Base-by-base conservation (phyloP, 768 basidiomycete species). In the Hygrocybe punicea region DNA sequence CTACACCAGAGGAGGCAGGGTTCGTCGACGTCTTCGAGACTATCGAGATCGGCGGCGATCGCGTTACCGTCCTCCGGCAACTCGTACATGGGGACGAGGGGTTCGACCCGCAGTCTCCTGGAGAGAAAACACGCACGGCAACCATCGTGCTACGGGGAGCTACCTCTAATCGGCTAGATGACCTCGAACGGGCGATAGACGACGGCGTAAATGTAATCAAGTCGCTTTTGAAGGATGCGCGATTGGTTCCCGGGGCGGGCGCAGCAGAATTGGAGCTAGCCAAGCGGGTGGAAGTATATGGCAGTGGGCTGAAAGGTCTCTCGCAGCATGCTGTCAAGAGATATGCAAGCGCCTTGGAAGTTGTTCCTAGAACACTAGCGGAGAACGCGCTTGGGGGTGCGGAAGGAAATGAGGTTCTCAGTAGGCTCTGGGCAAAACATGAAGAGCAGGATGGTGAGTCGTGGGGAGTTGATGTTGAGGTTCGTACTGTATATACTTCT, bases 141-240 rank as follows among this genome's bases (percentile, higher is more conserved):
- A 99, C 96, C 14, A 90, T 99, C 71, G 92, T 99, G 17, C 77
- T 99, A 42, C 84, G 97, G 13, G 97, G 97, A 1, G 96, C 97
- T 33, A 99, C 97, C 1, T 82, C 90, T 49, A 98, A 98, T 74
- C 86, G 86, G 61, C 74, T 98, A 48, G 97, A 99, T 67, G 97
- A 98, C 70, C 83, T 99, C 34, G 96, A 99, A 72, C 84, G 97
- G 24, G 94, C 96, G 25, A 80, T 99, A 47, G 97, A 98, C 68
- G 95, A 98, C 65, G 97, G 96, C 24, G 93, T 95, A 61, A 94
- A 91, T 73, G 96, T 96, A 42, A 89, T 99, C 75, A 94, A 98
- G 73, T 81, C 89, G 25, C 71, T 99, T 61, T 73, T 99, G 66
- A 94, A 95, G 69, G 96, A 99, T 65, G 79, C 86, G 24, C 77